Base-by-base conservation (phyloP, 257 asterid species). In the Solanum boliviense region DNA sequence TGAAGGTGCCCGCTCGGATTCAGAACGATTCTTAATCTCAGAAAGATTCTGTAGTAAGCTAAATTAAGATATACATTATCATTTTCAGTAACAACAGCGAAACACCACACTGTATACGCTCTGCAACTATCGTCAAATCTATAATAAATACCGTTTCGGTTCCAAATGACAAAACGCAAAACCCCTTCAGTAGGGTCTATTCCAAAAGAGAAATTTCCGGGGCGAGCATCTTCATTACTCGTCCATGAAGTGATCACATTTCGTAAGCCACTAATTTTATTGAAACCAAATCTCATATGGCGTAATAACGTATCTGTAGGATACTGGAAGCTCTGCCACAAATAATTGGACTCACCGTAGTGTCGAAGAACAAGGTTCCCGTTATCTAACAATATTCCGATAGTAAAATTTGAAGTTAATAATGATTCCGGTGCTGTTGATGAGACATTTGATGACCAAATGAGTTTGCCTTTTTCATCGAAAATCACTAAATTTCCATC, bases 361-460 rank as follows among this genome's bases (percentile, higher is more conserved):
- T 36, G 20, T 32, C 29, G 31, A 5, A 79, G 56, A 38, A 84
- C 25, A 65, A 84, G 62, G 39, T 84, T 27, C 7, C 87, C 87
- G 7, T 20, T 6, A 86, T 85, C 90, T 5, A 32, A 41, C 25
- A 88, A 23, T 5, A 35, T 67, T 15, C 86, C 87, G 31, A 44
- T 83, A 1, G 44, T 3, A n/a, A 76, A 85, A 67, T 84, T 84
- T 38, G 39, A 67, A 70, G 65, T 35, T 13, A 84, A 13, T 20
- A 18, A 20, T 34, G 36, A 34, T 34, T 72, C 79, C 32, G 13
- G 12, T 13, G 70, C 13, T 29, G 84, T 56, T 31, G 65, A 41
- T 56, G 75, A 34, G 34, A 85, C n/a, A 65, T 88, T 78, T 5
- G 90, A 85, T 12, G 90, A 88, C 87, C 88, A 88, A 31, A 85